A percentile compares a stretch with the other conserved stretches of the same genome.
These are phyloP conservation scores for Coemansia sp. DNA, from an alignment of 192 early-diverging fungal species.

Conservation along the genomic window DNA sequence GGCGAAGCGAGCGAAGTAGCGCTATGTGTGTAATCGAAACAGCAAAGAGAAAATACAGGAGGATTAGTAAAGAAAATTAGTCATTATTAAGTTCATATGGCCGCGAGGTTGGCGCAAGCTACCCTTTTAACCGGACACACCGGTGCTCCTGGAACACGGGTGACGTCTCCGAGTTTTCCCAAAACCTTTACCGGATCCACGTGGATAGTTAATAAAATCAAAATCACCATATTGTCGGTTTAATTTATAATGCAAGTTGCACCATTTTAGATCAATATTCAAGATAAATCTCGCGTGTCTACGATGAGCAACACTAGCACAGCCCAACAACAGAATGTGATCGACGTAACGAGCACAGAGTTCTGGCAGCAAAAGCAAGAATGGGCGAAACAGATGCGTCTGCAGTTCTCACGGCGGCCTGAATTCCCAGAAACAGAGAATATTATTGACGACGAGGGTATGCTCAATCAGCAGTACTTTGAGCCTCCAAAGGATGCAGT, in stretches of 20 bases:
- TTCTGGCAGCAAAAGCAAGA: constrained; percentile 63
- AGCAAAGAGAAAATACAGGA: too few relatives aligned
- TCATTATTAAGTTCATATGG: too few relatives aligned
- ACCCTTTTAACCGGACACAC: too few relatives aligned
- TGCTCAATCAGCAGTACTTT: constrained; percentile 80
- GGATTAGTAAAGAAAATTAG: too few relatives aligned
- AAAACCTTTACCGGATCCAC: too few relatives aligned
- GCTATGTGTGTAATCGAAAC: too few relatives aligned
- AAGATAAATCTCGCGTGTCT: background rate
- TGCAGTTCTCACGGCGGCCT: constrained; percentile 78
- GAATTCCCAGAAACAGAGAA: constrained; percentile 83
- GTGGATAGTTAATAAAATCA: too few relatives aligned
- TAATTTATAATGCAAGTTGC: background rate
- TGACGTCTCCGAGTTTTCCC: too few relatives aligned
- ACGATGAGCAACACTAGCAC: background rate
- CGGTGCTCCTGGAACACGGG: too few relatives aligned
- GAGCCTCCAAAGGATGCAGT: constrained; percentile 68
- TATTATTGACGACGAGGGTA: constrained; percentile 80
- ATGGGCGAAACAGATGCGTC: constrained; percentile 77
- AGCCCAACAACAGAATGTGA: background rate
- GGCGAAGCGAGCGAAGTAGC: too few relatives aligned
- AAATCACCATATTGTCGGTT: too few relatives aligned
- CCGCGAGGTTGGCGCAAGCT: too few relatives aligned
- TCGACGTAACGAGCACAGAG: constrained; percentile 30
- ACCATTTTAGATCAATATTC: background rate